A percentile compares a stretch with the other conserved stretches of the same genome.
phyloP scores from a whole-genome alignment of 1,284 basidiomycete genomes.

The Abortiporus biennis region DNA sequence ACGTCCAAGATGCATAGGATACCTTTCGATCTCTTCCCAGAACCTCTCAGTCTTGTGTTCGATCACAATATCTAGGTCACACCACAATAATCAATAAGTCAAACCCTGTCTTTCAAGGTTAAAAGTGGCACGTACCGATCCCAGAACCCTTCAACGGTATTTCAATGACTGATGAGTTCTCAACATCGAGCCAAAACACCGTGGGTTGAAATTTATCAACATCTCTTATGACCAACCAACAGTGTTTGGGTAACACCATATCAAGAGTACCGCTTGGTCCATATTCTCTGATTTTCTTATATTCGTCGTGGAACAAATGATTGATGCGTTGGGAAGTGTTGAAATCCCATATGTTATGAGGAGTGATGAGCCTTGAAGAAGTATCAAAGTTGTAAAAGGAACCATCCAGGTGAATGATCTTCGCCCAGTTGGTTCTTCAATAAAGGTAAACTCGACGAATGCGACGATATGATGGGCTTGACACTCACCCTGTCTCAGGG shows the following conservation, averaged over 20 bases:
- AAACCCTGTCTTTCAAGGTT: not conserved
- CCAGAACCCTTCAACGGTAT: not conserved
- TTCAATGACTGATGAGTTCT: not conserved
- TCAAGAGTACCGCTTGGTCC: not conserved
- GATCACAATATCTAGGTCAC: not conserved
- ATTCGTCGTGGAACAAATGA: no score
- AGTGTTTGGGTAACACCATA: not conserved
- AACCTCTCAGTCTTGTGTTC: slow-evolving; percentile 12
- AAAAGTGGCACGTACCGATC: not conserved
- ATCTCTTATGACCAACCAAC: not conserved
- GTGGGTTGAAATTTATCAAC: not conserved
- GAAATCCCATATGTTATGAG: no score
- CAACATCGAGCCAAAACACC: not conserved
- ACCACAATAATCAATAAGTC: not conserved
- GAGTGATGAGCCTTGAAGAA: slow-evolving; percentile 1
- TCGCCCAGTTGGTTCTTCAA: slow-evolving; percentile 4
- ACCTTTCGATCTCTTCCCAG: slow-evolving; percentile 15
- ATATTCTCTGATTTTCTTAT: not conserved
- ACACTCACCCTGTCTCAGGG: no score
- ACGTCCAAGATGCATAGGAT: slow-evolving; percentile 18
- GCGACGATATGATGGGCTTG: no score
- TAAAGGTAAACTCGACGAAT: not conserved
- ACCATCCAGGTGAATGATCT: slow-evolving; percentile 7
- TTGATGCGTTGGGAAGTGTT: no score
- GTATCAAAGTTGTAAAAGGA: slow-evolving; percentile 5